Evolutionary conservation across 345 rosid species (phyloP), one percentile per base, ranked within the genome.

Genomic region (Xanthoceras sorbifolium): DNA sequence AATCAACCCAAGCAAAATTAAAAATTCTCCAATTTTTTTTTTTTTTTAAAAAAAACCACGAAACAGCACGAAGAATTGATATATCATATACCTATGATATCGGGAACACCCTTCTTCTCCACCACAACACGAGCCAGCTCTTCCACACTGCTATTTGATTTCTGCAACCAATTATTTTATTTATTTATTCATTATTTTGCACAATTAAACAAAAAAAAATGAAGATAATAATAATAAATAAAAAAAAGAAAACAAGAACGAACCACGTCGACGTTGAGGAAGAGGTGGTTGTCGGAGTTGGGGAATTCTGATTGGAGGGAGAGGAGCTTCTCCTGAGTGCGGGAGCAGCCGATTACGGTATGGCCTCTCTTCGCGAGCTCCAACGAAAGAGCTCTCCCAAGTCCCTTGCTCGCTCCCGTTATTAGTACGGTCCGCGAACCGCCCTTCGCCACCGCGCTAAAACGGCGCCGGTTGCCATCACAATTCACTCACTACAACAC

Each of bases 281-380:
- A 84, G 86, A 93, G 92, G 84, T 93, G 97, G 36, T 80, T 84
- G 18, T 73, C 83, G 32, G 90, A 77, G 57, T 87, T 77, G 12
- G 86, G 32, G 67, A 95, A 84, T 48, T 88, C 89, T 40, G 93
- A 84, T 32, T 89, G 90, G 76, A 93, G 94, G 55, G 93, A 76
- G 72, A 83, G 75, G 83, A 95, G 93, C 74, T 82, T 89, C 54
- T 93, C 98, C 78, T 85, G 93, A 26, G 93, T 28, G 71, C 98
- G 99, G 50, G 98, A 89, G 86, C 99, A 93, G 66, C 99, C 99
- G 75, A 95, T 89, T 8, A 93, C 82, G 18, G 93, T 77, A 84
- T 95, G 99, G 31, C 98, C 99, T 77, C 91, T 83, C 84, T 90
- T 93, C 17, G 96, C 93, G 38, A 95, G 76, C 89, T 95, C 99